Evolutionary conservation across 305 asterid genomes (phyloP).

Genomic region (Fraxinus latifolia): DNA sequence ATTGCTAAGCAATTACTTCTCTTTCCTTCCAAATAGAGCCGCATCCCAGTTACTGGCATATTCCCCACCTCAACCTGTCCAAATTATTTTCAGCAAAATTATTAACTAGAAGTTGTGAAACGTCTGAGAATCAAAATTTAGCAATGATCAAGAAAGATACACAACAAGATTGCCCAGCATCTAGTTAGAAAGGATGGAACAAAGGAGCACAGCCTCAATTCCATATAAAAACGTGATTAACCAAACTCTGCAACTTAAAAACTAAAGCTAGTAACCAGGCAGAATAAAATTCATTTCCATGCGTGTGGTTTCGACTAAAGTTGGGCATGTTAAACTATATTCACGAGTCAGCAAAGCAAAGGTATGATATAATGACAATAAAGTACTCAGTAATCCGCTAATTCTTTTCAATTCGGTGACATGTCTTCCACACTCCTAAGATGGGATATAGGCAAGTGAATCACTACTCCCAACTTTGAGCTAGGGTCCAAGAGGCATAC

Average conservation of each 20-base stretch:
- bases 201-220: not conserved
- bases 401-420: not conserved
- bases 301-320: not conserved
- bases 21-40: conserved; percentile 78
- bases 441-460: not conserved
- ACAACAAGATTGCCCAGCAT: not conserved
- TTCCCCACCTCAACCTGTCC: conserved; percentile 66
- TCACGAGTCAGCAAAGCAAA: not conserved
- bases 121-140: not conserved
- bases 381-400: not conserved
- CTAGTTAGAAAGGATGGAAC: not conserved
- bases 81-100: conserved; percentile 12
- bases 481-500: not conserved
- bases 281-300: not conserved
- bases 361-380: not conserved
- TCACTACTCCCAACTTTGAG: not conserved
- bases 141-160: conserved; percentile 1
- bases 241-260: not conserved
- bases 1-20: conserved; percentile 68
- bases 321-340: not conserved
- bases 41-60: conserved; percentile 65
- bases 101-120: not conserved
- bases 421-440: not conserved
- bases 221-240: not conserved
- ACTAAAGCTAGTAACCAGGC: not conserved